Conservation (phyloP, 1,284 basidiomycete species). For the Somion occarium region DNA sequence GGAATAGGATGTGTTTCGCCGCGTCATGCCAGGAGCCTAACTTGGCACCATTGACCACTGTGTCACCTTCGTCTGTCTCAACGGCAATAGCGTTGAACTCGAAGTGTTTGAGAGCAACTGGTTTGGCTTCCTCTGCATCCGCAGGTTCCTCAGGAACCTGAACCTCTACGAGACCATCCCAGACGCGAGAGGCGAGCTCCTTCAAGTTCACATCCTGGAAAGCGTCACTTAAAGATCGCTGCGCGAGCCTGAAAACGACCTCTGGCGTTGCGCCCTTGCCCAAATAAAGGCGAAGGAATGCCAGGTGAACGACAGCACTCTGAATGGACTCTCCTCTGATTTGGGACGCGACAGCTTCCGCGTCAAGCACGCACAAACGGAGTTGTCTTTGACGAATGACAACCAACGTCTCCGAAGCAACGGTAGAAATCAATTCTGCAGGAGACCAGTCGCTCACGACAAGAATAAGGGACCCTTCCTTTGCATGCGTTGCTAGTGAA, state of each 20-base stretch:
- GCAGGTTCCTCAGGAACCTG: conserved; percentile 29
- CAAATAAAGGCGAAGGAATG: conserved; percentile 70
- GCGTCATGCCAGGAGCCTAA: conserved; percentile 80
- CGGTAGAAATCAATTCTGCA: conserved; percentile 52
- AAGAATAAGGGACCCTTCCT: conserved; percentile 52
- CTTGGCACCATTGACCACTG: conserved; percentile 56
- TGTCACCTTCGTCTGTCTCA: conserved; percentile 49
- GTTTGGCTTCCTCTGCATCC: conserved; percentile 20
- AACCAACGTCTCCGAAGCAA: conserved; percentile 39
- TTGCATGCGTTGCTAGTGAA: conserved; percentile 53
- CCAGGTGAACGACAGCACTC: conserved; percentile 52
- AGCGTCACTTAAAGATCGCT: conserved; percentile 34
- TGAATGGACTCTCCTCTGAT: conserved; percentile 40
- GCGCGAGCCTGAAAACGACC: conserved; percentile 47
- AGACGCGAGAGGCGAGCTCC: conserved; percentile 46
- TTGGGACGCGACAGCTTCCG: conserved; percentile 30
- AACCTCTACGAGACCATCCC: conserved; percentile 54
- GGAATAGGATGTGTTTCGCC: conserved; percentile 87
- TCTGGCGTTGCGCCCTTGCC: conserved; percentile 52
- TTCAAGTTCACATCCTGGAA: conserved; percentile 41
- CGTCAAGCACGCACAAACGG: conserved; percentile 56
- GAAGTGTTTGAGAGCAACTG: conserved; percentile 47
- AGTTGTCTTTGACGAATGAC: conserved; percentile 45
- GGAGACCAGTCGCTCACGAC: conserved; percentile 58
- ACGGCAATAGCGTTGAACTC: conserved; percentile 68